Evolutionary conservation across 306 rosid species (phyloP).

Genomic region (Hippophae rhamnoides): DNA sequence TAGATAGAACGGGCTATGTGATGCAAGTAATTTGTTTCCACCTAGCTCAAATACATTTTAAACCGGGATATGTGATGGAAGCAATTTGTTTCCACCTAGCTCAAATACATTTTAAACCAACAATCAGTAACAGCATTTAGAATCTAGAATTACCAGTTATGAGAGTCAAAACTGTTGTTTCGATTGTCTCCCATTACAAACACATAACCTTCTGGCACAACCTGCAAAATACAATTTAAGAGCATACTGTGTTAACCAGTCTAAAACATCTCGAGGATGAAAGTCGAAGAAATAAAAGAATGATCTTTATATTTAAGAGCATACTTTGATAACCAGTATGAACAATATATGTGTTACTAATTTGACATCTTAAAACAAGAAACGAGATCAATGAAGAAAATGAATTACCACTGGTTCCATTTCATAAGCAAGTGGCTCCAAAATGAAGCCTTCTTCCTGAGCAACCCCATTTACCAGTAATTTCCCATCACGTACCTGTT

Average conservation of each 20-base stretch:
- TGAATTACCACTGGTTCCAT: conserved; percentile 56
- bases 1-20: conserved; percentile 1
- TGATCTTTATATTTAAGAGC: too few relatives aligned
- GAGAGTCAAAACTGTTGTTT: conserved; percentile 87
- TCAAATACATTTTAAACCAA: conserved; percentile 13
- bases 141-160: conserved; percentile 57
- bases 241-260: conserved; percentile 4
- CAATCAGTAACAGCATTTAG: conserved; percentile 15
- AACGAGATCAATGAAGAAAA: background rate
- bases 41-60: conserved; percentile 10
- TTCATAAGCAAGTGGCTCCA: conserved; percentile 76
- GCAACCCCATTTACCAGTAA: conserved; percentile 61
- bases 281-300: too few relatives aligned
- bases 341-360: background rate
- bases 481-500: conserved; percentile 70
- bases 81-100: conserved; percentile 11
- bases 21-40: background rate
- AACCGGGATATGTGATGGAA: background rate
- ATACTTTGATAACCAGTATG: too few relatives aligned
- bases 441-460: conserved; percentile 57
- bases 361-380: background rate
- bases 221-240: conserved; percentile 36
- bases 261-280: background rate
- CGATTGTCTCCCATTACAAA: conserved; percentile 97
- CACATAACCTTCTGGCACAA: conserved; percentile 84